Evolutionary conservation across 345 rosid species (phyloP).

Genomic region (Arabis alpina): DNA sequence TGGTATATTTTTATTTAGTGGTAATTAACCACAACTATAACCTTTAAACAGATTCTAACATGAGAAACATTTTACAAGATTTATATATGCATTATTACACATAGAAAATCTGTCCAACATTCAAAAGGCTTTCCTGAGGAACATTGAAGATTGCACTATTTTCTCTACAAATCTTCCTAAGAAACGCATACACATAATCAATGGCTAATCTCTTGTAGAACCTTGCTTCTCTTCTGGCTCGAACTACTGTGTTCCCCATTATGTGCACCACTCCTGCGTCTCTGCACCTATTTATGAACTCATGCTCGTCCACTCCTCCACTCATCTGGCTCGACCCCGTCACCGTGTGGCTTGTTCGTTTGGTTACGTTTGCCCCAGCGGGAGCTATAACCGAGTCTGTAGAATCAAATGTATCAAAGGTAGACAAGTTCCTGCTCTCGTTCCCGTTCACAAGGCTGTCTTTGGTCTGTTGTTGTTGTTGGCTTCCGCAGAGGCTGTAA

Average conservation of each 20-base stretch:
- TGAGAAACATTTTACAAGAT: not conserved
- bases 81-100: conserved; percentile 44
- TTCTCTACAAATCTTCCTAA: conserved; percentile 76
- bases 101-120: conserved; percentile 75
- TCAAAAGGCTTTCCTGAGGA: conserved; percentile 76
- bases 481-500: conserved; percentile 58
- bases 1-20: no score
- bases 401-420: conserved; percentile 38
- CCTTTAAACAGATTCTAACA: not conserved
- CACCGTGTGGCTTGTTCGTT: conserved; percentile 28
- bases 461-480: conserved; percentile 37
- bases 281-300: conserved; percentile 58
- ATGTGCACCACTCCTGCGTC: conserved; percentile 82
- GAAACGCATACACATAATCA: conserved; percentile 77
- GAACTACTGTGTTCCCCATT: conserved; percentile 67
- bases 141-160: conserved; percentile 70
- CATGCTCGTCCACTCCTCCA: conserved; percentile 59
- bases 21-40: no score
- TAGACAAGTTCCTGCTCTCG: conserved; percentile 13
- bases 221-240: conserved; percentile 61
- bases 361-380: not conserved
- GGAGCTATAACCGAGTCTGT: conserved; percentile 23
- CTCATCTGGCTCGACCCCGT: conserved; percentile 54
- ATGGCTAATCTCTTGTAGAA: conserved; percentile 63
- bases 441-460: conserved; percentile 26